Percentiles rank a stretch among this genome's conserved stretches.
Conservation (phyloP, 768 basidiomycete genomes). For the Amanita pallidorosea region DNA sequence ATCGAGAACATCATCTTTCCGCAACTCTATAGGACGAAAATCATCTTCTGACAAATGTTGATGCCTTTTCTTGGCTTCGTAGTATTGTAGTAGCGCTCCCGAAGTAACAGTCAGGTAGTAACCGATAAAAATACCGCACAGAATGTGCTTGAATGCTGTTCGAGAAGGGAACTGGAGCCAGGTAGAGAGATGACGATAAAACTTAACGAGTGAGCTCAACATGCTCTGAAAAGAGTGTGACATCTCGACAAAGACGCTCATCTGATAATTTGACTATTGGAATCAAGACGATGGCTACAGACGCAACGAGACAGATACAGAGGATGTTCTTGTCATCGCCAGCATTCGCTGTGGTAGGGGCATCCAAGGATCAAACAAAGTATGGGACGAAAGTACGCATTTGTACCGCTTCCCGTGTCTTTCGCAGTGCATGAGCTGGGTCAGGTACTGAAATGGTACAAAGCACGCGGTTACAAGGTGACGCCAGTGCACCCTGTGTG, state of each 20-base stretch:
- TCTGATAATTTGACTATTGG: neutral
- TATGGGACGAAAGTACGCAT: conserved; percentile 59
- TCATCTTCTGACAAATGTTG: conserved; percentile 26
- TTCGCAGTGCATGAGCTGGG: neutral
- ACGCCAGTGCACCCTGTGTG: conserved; percentile 70
- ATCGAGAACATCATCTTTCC: conserved; percentile 67
- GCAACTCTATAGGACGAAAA: conserved; percentile 54
- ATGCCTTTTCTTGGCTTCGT: conserved; percentile 37
- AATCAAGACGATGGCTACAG: conserved; percentile 6
- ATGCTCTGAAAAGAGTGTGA: neutral
- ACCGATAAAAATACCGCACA: conserved; percentile 52
- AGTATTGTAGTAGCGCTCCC: conserved; percentile 48
- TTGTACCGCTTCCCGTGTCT: neutral
- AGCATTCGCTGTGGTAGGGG: conserved; percentile 70
- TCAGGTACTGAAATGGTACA: conserved; percentile 75
- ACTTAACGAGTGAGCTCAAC: neutral
- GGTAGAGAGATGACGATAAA: conserved; percentile 10
- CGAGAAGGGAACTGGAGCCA: conserved; percentile 29
- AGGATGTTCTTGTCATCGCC: conserved; percentile 55
- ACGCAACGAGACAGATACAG: conserved; percentile 24
- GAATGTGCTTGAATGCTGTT: conserved; percentile 21
- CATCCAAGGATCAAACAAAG: conserved; percentile 70
- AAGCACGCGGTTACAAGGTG: conserved; percentile 42
- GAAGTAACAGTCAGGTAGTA: conserved; percentile 68
- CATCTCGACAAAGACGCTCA: neutral